A percentile compares a stretch with the other conserved stretches of the same genome.
Conservation (phyloP, 2,329 filamentous ascomycete genomes). For the Claviceps purpurea region DNA sequence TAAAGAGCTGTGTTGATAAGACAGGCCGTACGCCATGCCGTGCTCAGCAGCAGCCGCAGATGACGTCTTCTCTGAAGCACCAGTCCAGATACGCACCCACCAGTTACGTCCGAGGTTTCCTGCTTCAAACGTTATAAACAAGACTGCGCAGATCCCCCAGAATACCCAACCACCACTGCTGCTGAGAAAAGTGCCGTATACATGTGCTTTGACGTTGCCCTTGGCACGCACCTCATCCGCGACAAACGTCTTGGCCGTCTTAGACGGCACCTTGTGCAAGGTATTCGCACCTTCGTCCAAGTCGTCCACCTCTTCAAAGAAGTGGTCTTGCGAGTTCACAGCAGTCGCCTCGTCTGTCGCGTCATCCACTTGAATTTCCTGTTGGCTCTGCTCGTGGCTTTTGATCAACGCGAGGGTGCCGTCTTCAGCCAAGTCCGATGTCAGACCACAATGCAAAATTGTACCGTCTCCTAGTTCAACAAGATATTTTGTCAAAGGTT, state of each 20-base stretch:
- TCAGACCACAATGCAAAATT: conserved; percentile 48
- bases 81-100: conserved; percentile 54
- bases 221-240: conserved; percentile 62
- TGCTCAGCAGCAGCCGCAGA: conserved; percentile 13
- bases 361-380: conserved; percentile 36
- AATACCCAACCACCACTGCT: conserved; percentile 50
- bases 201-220: conserved; percentile 51
- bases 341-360: conserved; percentile 28
- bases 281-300: conserved; percentile 21
- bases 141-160: conserved; percentile 40
- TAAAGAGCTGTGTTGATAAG: conserved; percentile 31
- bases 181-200: conserved; percentile 56
- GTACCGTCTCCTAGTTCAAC: conserved; percentile 59
- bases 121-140: conserved; percentile 42
- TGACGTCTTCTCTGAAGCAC: conserved; percentile 8
- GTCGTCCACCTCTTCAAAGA: conserved; percentile 26
- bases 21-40: conserved; percentile 29
- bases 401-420: conserved; percentile 44
- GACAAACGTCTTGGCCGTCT: conserved; percentile 54
- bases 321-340: conserved; percentile 41
- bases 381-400: conserved; percentile 35
- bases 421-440: conserved; percentile 49
- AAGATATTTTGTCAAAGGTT: conserved; percentile 58
- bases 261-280: conserved; percentile 36
- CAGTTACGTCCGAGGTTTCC: conserved; percentile 46